A percentile compares a stretch with the other conserved stretches of the same genome.
Evolutionary conservation across 2,329 filamentous ascomycete species (phyloP).

Genomic region (Elsinoe ampelina): DNA sequence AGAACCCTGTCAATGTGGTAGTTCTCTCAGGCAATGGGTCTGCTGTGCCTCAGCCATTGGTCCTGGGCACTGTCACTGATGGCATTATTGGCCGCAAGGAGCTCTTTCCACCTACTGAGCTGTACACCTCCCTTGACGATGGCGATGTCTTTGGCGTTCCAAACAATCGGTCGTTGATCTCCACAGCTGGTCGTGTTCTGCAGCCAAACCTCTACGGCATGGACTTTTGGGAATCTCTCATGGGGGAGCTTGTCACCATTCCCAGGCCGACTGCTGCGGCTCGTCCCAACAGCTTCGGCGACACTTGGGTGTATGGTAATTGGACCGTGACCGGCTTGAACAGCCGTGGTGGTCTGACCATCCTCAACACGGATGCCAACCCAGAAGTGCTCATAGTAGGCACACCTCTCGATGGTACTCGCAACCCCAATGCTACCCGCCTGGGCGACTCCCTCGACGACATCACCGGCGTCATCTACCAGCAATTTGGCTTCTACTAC

Average conservation of each 20-base stretch:
- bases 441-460: conserved; percentile 57
- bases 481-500: conserved; percentile 60
- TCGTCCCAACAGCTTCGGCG: conserved; percentile 55
- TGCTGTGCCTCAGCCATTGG: conserved; percentile 43
- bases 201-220: conserved; percentile 54
- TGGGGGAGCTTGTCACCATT: conserved; percentile 58
- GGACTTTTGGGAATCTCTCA: conserved; percentile 65
- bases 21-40: conserved; percentile 45
- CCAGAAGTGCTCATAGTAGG: conserved; percentile 61
- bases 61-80: conserved; percentile 49
- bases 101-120: conserved; percentile 48
- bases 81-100: conserved; percentile 11
- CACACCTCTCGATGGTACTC: conserved; percentile 53
- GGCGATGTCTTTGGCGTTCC: conserved; percentile 57
- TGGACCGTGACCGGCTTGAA: conserved; percentile 57
- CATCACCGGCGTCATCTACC: conserved; percentile 58
- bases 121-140: conserved; percentile 54
- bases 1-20: conserved; percentile 44
- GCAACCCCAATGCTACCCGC: conserved; percentile 50
- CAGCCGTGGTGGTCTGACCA: conserved; percentile 54
- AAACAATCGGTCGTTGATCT: conserved; percentile 51
- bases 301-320: conserved; percentile 59
- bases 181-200: conserved; percentile 50
- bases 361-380: conserved; percentile 55
- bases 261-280: conserved; percentile 47